Percentiles rank a stretch among this genome's conserved stretches.
Conservation (phyloP, 306 rosid genomes). For the Fragaria iinumae region DNA sequence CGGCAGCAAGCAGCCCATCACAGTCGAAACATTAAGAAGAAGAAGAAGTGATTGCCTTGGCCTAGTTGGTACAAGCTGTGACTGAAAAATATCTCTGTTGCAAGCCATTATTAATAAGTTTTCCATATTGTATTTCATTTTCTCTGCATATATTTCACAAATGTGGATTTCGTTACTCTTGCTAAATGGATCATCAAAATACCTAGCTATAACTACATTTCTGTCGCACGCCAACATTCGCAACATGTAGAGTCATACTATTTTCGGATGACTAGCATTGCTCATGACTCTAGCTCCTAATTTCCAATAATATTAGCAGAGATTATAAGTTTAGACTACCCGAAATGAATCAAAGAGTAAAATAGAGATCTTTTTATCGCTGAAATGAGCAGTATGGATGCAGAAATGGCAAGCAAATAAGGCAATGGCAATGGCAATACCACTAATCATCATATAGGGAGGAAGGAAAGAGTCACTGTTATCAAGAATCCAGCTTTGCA, state of each 20-base stretch:
- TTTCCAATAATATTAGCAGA: background rate
- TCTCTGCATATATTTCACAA: background rate
- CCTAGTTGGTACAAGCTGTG: background rate
- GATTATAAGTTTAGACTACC: background rate
- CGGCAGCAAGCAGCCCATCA: conserved; percentile 22
- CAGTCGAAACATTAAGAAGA: conserved; percentile 19
- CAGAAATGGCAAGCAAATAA: background rate
- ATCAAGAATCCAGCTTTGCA: background rate
- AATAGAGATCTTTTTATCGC: background rate
- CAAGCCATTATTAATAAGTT: background rate
- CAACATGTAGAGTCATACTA: background rate
- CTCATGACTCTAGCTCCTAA: background rate
- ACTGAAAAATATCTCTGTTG: background rate
- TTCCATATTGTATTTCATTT: background rate
- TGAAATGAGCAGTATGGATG: background rate
- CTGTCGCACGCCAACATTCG: background rate
- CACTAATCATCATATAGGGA: background rate
- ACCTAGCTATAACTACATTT: background rate
- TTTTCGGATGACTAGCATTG: background rate
- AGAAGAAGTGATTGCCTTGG: background rate
- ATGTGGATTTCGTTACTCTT: background rate
- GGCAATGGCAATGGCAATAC: background rate
- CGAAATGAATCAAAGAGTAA: background rate
- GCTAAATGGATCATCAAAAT: background rate
- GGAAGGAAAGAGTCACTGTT: background rate